Evolutionary conservation across 345 rosid species (phyloP).

Genomic region (Eucalyptus coolabah): DNA sequence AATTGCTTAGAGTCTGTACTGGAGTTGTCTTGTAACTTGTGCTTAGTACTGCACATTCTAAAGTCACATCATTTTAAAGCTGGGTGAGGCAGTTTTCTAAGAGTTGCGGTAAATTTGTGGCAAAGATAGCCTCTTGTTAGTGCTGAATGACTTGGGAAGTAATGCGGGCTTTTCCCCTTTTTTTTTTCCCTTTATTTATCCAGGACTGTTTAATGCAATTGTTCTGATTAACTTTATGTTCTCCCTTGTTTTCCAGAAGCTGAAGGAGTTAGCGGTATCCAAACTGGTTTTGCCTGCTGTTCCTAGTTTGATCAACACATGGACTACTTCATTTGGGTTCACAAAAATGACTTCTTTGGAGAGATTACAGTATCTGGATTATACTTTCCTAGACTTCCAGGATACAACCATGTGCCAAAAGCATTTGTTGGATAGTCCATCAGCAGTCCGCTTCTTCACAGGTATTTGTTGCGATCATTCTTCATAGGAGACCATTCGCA

Average conservation of each 20-base stretch:
- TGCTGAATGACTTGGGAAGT: not conserved
- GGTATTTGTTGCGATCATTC: not conserved
- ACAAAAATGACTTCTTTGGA: conserved; percentile 20
- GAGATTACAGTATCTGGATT: conserved; percentile 9
- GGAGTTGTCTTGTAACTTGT: not conserved
- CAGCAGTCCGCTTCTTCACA: not conserved
- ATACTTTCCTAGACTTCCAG: conserved; percentile 33
- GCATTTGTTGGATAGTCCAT: not conserved
- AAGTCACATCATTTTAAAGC: not conserved
- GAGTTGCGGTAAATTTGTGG: not conserved
- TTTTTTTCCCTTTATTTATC: not conserved
- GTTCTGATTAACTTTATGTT: not conserved
- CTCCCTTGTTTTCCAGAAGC: conserved; percentile 16
- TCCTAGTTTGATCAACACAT: conserved; percentile 13
- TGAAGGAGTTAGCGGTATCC: conserved; percentile 30
- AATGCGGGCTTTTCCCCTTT: not conserved
- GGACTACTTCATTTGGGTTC: conserved; percentile 43
- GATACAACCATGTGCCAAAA: conserved; percentile 43
- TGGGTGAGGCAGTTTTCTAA: not conserved
- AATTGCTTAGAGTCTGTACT: not conserved
- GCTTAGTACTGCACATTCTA: not conserved
- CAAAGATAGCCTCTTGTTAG: not conserved
- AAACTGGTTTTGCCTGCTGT: conserved; percentile 40
- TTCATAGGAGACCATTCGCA: not conserved
- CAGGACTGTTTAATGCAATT: not conserved